A percentile compares a stretch with the other conserved stretches of the same genome.
Evolutionary conservation across 1,284 basidiomycete genomes (phyloP).

Genomic region (Apiotrichum mycotoxinovorans): DNA sequence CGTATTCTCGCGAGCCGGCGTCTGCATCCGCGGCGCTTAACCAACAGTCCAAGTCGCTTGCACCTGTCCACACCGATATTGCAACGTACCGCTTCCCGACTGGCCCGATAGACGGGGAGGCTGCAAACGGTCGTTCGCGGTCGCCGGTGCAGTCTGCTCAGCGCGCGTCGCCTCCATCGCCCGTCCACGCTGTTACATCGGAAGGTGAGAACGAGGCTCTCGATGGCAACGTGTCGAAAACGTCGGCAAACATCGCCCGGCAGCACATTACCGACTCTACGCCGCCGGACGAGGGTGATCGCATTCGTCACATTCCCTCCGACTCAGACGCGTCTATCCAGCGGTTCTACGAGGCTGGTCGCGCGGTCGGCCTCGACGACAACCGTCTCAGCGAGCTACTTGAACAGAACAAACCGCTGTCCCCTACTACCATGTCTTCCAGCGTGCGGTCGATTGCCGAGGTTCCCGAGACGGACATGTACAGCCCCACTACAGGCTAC

Average conservation of each 20-base stretch:
- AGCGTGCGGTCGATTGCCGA: conserved; percentile 5
- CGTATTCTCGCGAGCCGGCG: neutral
- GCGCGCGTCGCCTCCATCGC: neutral
- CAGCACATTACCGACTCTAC: neutral
- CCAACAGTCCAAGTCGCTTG: no score
- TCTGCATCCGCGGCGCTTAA: no score
- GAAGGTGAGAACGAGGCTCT: neutral
- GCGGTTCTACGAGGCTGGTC: conserved; percentile 40
- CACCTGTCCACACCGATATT: neutral
- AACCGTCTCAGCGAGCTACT: conserved; percentile 38
- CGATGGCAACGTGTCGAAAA: neutral
- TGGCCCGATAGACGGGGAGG: no score
- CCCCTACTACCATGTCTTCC: conserved; percentile 5
- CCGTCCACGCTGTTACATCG: neutral
- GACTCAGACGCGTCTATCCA: conserved; percentile 6
- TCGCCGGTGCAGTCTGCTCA: neutral
- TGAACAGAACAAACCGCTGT: conserved; percentile 14
- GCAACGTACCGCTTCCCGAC: neutral
- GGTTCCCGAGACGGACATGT: neutral
- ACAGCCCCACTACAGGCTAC: no score
- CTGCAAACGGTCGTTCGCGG: neutral
- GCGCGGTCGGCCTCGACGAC: conserved; percentile 36
- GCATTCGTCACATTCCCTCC: neutral
- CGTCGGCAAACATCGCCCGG: neutral
- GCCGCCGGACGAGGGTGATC: neutral